These are phyloP conservation scores for Schizochytrium sp. DNA, from an alignment of 108 stramenopile species.

Conservation along the genomic window DNA sequence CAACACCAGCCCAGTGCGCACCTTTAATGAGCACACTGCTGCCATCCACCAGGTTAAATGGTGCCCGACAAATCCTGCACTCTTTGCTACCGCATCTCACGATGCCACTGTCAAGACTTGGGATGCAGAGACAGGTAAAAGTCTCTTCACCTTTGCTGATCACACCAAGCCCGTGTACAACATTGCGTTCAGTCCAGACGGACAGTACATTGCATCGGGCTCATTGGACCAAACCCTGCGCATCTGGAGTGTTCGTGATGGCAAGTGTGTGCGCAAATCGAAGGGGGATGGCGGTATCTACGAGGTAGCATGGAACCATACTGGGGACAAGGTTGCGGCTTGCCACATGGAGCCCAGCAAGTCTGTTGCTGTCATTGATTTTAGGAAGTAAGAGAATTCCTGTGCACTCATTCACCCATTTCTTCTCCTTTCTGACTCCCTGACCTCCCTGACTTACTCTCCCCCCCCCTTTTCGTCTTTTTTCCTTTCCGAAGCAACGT, in stretches of 20 bases:
- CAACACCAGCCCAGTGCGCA: slow-evolving; percentile 43
- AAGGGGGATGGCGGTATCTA: slow-evolving; percentile 21
- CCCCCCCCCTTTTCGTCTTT: no score
- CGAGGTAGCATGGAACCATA: slow-evolving; percentile 51
- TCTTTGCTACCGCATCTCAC: slow-evolving; percentile 58
- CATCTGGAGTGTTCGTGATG: slow-evolving; percentile 44
- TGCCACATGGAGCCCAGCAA: slow-evolving; percentile 31
- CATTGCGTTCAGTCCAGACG: slow-evolving; percentile 43
- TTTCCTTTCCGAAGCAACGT: no score
- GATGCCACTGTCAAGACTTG: slow-evolving; percentile 50
- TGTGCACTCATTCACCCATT: no score
- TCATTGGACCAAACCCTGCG: slow-evolving; percentile 34
- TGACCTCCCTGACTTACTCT: no score
- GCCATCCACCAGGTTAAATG: slow-evolving; percentile 54
- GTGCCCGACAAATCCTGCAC: slow-evolving; percentile 57
- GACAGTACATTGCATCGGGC: slow-evolving; percentile 31
- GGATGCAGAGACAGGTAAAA: slow-evolving; percentile 53
- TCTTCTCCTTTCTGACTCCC: no score
- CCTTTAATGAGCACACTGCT: slow-evolving; percentile 58
- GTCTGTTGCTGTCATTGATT: slow-evolving; percentile 14
- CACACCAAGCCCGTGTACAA: slow-evolving; percentile 16
- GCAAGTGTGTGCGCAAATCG: slow-evolving; percentile 39
- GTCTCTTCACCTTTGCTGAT: not conserved
- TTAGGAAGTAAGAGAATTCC: not conserved
- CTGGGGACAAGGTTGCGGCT: slow-evolving; percentile 56